Conservation (phyloP, 2,329 filamentous ascomycete genomes). For the Cladosporium sp. region DNA sequence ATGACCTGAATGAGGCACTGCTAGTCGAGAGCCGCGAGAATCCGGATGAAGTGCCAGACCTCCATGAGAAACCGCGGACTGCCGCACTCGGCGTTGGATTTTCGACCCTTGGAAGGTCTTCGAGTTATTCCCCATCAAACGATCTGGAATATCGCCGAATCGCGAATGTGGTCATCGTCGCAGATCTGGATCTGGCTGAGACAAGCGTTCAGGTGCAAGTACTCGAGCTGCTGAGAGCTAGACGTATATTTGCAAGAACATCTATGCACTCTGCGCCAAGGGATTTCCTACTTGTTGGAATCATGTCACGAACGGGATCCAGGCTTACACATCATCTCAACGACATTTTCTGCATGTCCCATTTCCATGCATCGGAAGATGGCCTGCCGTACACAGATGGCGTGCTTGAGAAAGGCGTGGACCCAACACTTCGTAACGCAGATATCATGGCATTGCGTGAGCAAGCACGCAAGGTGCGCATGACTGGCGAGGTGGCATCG, state of each 20-base stretch:
- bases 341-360: constrained; percentile 82
- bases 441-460: constrained; percentile 57
- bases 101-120: neutral
- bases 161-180: constrained; percentile 78
- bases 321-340: constrained; percentile 51
- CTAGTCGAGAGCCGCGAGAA: constrained; percentile 36
- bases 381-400: constrained; percentile 20
- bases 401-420: neutral
- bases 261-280: constrained; percentile 70
- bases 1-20: constrained; percentile 73
- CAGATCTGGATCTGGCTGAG: constrained; percentile 70
- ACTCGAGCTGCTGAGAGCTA: constrained; percentile 71
- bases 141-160: constrained; percentile 53
- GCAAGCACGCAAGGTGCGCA: constrained; percentile 55
- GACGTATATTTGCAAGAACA: constrained; percentile 70
- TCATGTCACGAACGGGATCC: constrained; percentile 42
- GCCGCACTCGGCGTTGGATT: neutral
- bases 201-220: constrained; percentile 77
- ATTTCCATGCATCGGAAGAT: constrained; percentile 60
- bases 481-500: constrained; percentile 72
- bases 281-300: constrained; percentile 73
- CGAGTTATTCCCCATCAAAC: constrained; percentile 11
- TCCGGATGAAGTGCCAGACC: neutral
- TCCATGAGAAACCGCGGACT: neutral
- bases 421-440: constrained; percentile 28